Evolutionary conservation across 495 filamentous ascomycete genomes (phyloP), one percentile per base, ranked within the genome.

Genomic region (Hypoxylon subgilvum): DNA sequence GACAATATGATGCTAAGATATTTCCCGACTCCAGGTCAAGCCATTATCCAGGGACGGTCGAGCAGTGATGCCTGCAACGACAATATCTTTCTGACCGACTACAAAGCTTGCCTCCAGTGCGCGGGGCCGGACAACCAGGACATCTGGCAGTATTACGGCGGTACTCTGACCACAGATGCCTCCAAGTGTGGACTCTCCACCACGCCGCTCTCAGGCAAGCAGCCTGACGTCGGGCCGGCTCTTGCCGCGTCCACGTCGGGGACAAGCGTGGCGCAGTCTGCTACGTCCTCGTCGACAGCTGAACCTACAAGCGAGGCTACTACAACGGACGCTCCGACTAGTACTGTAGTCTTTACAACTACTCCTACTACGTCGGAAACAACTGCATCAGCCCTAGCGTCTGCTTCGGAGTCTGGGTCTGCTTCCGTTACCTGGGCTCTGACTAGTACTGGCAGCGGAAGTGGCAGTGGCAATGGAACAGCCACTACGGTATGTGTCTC

Each of bases 71-170:
- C 69, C 42, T 82, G 79, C 65, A 61, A 68, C 32, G 69, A 74
- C 56, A 55, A 68, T 0, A 68, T 68, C 21, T 82, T 79, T 64
- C 65, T 73, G 12, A 49, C 68, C 27, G 68, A 77, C 39, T 74
- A 81, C 42, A 55, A 64, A 19, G 62, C 40, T 2, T 81, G 79
- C 32, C 59, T 82, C 25, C 53, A 75, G 36, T 82, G 79, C 47
- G 72, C 79, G 4, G 69, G 74, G 0, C 72, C 74, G 3, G 74
- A 76, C 32, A 71, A 74, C 45, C 14, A 52, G 7, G 55, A 16
- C 14, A 38, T 8, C 9, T 82, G 68, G 68, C 48, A 74, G 25
- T 77, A 76, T 60, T 82, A 82, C 30, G 79, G 79, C 14, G 39
- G 39, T 16, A 63, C 63, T 1, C 68, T 82, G 0, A 63, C 66